A percentile compares a stretch with the other conserved stretches of the same genome.
phyloP scores from a whole-genome alignment of 345 rosid genomes.

The Corchorus capsularis region DNA sequence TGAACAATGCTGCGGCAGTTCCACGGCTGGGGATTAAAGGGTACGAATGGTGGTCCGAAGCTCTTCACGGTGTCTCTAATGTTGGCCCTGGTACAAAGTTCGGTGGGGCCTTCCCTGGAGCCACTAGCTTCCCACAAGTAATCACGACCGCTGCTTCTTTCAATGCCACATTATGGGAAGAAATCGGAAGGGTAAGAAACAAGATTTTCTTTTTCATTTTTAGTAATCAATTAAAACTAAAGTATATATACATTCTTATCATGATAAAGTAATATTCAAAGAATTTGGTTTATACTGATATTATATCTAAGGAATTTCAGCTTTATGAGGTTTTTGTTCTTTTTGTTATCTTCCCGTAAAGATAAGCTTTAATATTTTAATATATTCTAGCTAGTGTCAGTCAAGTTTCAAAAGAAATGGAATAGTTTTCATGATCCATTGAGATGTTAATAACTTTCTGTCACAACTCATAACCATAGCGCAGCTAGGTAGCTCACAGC shows the following conservation, averaged over 20 bases:
- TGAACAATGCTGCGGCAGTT: constrained; percentile 62
- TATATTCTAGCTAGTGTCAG: no score
- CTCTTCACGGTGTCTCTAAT: constrained; percentile 86
- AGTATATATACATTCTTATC: background rate
- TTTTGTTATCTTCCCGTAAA: background rate
- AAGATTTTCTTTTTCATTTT: background rate
- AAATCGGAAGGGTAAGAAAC: constrained; percentile 70
- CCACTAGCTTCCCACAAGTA: constrained; percentile 95
- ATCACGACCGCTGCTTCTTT: constrained; percentile 89
- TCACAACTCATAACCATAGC: background rate
- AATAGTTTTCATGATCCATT: background rate
- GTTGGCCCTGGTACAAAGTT: constrained; percentile 79
- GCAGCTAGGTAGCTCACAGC: background rate
- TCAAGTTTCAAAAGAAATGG: background rate
- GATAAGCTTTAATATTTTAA: background rate
- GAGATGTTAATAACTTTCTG: background rate
- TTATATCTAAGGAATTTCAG: background rate
- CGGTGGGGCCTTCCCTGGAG: constrained; percentile 61
- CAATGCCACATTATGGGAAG: constrained; percentile 80
- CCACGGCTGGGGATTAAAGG: constrained; percentile 77
- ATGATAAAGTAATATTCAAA: background rate
- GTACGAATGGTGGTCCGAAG: constrained; percentile 99
- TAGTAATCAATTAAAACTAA: background rate
- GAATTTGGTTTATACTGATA: background rate
- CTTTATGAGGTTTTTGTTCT: background rate